phyloP scores from a whole-genome alignment of 1,284 basidiomycete genomes.

The Volvariella surrecta region DNA sequence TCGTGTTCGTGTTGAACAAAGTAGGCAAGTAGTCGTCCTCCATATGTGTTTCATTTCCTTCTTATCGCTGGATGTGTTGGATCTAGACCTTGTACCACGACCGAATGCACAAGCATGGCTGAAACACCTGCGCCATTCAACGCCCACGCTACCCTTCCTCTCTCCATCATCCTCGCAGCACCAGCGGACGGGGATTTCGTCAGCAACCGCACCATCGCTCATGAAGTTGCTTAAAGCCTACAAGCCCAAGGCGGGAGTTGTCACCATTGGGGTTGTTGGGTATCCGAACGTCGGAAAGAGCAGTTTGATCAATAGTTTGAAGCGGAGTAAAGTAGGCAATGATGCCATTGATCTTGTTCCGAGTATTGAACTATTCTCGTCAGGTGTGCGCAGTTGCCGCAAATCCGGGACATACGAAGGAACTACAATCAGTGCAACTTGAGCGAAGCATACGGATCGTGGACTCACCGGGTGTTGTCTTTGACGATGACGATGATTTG shows the following conservation, averaged over 20 bases:
- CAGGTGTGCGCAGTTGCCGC: slow-evolving; percentile 88
- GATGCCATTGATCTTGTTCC: no score
- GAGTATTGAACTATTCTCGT: slow-evolving; percentile 15
- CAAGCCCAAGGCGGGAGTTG: slow-evolving; percentile 64
- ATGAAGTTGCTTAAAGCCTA: slow-evolving; percentile 90
- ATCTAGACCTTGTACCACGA: slow-evolving; percentile 79
- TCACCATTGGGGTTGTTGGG: slow-evolving; percentile 92
- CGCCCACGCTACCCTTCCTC: slow-evolving; percentile 92
- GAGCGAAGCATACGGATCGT: slow-evolving; percentile 90
- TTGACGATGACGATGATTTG: slow-evolving; percentile 51
- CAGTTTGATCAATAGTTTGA: slow-evolving; percentile 91
- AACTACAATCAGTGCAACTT: slow-evolving; percentile 88
- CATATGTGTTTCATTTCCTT: neutral
- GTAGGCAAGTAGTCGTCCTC: slow-evolving; percentile 53
- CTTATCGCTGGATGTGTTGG: slow-evolving; percentile 7
- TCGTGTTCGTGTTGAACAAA: slow-evolving; percentile 90
- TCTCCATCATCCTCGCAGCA: slow-evolving; percentile 80
- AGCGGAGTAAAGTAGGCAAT: slow-evolving; percentile 66
- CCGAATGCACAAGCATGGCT: slow-evolving; percentile 90
- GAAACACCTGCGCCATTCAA: slow-evolving; percentile 82
- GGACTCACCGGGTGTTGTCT: slow-evolving; percentile 95
- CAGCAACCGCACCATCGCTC: slow-evolving; percentile 71
- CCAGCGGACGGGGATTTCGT: slow-evolving; percentile 76
- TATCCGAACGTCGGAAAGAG: slow-evolving; percentile 99
- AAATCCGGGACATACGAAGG: slow-evolving; percentile 91